A percentile compares a stretch with the other conserved stretches of the same genome.
Evolutionary conservation across 306 rosid genomes (phyloP).

Genomic region (Neltuma alba): DNA sequence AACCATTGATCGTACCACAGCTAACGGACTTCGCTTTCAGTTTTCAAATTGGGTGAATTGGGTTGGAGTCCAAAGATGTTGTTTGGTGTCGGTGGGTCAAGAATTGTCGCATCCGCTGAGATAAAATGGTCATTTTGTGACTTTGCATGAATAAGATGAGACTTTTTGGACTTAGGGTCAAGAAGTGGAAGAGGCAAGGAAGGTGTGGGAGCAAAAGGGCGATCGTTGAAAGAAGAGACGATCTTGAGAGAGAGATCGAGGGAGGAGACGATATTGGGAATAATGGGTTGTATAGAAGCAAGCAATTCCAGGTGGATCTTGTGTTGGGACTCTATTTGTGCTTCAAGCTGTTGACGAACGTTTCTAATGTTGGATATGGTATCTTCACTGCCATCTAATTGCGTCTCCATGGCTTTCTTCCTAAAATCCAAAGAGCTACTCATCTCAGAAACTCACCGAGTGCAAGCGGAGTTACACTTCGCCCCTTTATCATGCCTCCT

Average conservation of each 20-base stretch:
- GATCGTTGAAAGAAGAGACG: slow-evolving; percentile 73
- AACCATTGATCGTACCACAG: slow-evolving; percentile 82
- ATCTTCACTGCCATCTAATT: slow-evolving; percentile 52
- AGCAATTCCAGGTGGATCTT: slow-evolving; percentile 78
- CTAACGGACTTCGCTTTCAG: slow-evolving; percentile 61
- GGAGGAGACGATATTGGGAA: slow-evolving; percentile 73
- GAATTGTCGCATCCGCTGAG: slow-evolving; percentile 41
- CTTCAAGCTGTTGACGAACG: slow-evolving; percentile 65
- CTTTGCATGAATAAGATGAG: slow-evolving; percentile 36
- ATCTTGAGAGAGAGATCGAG: slow-evolving; percentile 85
- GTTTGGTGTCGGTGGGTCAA: slow-evolving; percentile 39
- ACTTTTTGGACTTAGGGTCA: slow-evolving; percentile 47
- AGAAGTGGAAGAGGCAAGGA: slow-evolving; percentile 72
- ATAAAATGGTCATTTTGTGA: slow-evolving; percentile 23
- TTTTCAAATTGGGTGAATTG: slow-evolving; percentile 29
- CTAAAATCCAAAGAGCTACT: background rate
- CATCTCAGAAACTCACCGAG: background rate
- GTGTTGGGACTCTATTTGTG: slow-evolving; percentile 72
- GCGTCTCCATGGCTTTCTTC: slow-evolving; percentile 57
- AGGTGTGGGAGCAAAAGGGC: slow-evolving; percentile 82
- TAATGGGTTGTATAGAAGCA: slow-evolving; percentile 61
- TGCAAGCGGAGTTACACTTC: background rate
- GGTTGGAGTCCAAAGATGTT: slow-evolving; percentile 29
- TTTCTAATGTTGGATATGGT: slow-evolving; percentile 49
- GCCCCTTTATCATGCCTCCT: background rate